These are phyloP conservation scores for Brettanomyces bruxellensis DNA, from an alignment of 805 yeast genomes.

Conservation along the genomic window DNA sequence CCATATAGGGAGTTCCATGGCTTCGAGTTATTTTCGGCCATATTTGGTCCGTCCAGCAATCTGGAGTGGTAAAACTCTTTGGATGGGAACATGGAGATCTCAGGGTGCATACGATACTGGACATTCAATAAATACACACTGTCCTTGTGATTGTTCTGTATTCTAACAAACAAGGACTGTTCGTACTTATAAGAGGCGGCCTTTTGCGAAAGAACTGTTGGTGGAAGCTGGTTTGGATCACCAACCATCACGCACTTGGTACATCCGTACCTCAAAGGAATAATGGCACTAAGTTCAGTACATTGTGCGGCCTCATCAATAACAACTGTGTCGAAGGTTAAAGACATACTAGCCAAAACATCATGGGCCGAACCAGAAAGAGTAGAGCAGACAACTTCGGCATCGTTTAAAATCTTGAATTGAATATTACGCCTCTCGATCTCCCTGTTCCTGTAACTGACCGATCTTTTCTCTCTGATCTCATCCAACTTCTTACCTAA, in stretches of 20 bases:
- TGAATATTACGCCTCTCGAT: conserved; percentile 69
- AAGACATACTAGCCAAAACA: conserved; percentile 61
- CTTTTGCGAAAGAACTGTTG: conserved; percentile 84
- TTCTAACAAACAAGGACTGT: conserved; percentile 87
- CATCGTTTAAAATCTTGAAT: conserved; percentile 56
- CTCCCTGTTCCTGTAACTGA: conserved; percentile 67
- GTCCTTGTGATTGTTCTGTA: conserved; percentile 59
- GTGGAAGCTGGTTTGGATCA: conserved; percentile 97
- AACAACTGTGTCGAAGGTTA: conserved; percentile 81
- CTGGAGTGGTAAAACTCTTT: conserved; percentile 66
- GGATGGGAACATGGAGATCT: conserved; percentile 81
- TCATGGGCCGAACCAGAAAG: conserved; percentile 93
- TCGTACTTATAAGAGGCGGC: conserved; percentile 79
- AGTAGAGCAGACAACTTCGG: conserved; percentile 86
- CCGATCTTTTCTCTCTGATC: conserved; percentile 63
- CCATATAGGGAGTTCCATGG: conserved; percentile 70
- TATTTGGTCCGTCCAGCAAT: conserved; percentile 70
- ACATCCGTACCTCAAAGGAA: conserved; percentile 89
- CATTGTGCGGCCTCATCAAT: conserved; percentile 98
- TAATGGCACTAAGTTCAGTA: conserved; percentile 84
- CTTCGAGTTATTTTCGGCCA: conserved; percentile 48
- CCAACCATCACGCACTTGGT: conserved; percentile 93
- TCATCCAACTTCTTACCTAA: conserved; percentile 69
- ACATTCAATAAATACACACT: conserved; percentile 72
- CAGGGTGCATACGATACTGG: conserved; percentile 97